Percentiles rank a stretch among this genome's conserved stretches.
phyloP scores from a whole-genome alignment of 2,329 filamentous ascomycete genomes.

The Sporothrix euskadiensis region DNA sequence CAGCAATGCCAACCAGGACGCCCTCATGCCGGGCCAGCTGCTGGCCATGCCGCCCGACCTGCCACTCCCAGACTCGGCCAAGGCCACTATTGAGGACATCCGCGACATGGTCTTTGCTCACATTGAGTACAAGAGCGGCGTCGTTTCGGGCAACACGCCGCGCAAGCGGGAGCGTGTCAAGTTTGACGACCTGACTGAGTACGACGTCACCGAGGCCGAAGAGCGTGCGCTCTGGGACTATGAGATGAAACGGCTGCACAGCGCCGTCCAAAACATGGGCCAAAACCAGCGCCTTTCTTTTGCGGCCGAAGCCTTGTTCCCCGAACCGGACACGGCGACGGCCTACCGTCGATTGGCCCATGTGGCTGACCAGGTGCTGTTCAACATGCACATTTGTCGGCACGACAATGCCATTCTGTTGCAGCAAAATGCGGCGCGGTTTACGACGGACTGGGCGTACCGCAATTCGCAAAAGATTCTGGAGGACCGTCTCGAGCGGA shows the following conservation, averaged over 20 bases:
- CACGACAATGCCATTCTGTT: constrained; percentile 20
- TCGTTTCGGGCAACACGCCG: constrained; percentile 18
- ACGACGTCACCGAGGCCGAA: constrained; percentile 23
- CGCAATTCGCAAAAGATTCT: constrained; percentile 16
- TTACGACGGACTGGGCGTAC: constrained; percentile 16
- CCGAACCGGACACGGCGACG: constrained; percentile 12
- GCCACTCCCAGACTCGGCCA: constrained; percentile 12
- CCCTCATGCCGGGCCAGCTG: constrained; percentile 8
- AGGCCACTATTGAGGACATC: not conserved
- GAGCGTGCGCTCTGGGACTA: constrained; percentile 19
- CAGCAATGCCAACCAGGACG: constrained; percentile 12
- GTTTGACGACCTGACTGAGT: constrained; percentile 21
- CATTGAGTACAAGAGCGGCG: constrained; percentile 22
- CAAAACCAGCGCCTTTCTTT: not conserved
- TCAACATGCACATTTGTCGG: constrained; percentile 23
- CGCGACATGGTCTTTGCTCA: constrained; percentile 13
- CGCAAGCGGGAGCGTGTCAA: constrained; percentile 21
- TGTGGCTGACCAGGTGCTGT: constrained; percentile 23
- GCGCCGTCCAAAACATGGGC: constrained; percentile 15
- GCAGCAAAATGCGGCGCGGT: not conserved
- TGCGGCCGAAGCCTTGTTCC: constrained; percentile 7
- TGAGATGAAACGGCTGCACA: constrained; percentile 17
- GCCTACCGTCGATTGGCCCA: constrained; percentile 13
- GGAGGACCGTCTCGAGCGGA: constrained; percentile 17
- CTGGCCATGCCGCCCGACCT: constrained; percentile 18